Conservation (phyloP, 257 asterid species). For the Nicotiana noctiflora region DNA sequence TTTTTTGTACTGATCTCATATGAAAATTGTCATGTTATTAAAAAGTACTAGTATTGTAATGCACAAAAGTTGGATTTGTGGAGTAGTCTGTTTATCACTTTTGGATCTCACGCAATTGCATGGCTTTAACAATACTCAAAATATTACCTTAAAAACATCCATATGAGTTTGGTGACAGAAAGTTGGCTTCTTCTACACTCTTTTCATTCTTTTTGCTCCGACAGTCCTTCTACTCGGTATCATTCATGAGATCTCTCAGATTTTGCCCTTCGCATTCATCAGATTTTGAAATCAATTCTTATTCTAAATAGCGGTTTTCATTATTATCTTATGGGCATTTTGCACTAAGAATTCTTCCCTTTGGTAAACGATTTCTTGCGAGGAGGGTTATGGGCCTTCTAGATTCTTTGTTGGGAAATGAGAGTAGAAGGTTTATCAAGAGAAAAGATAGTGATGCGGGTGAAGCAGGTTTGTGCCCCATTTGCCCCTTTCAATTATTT, state of each 20-base stretch:
- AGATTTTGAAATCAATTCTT: background rate
- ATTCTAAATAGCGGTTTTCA: background rate
- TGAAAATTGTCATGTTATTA: too few species aligned
- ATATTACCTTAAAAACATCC: background rate
- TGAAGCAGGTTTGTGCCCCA: slow-evolving; percentile 49
- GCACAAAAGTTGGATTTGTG: background rate
- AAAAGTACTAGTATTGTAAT: too few species aligned
- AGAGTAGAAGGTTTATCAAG: slow-evolving; percentile 52
- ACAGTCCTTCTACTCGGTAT: background rate
- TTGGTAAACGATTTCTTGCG: slow-evolving; percentile 17
- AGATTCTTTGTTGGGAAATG: slow-evolving; percentile 34
- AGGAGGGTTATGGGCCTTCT: slow-evolving; percentile 46
- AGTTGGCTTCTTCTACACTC: background rate
- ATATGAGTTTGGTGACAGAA: background rate
- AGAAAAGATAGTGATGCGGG: slow-evolving; percentile 90
- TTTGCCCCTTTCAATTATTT: background rate
- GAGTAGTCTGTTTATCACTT: background rate
- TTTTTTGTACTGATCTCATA: too few species aligned
- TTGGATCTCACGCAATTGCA: background rate
- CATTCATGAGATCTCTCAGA: background rate
- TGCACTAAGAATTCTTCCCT: background rate
- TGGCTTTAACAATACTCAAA: slow-evolving; percentile 5
- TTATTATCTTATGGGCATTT: background rate
- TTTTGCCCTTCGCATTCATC: background rate
- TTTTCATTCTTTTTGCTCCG: background rate